These are phyloP conservation scores for Ceratobasidium sp. DNA, from an alignment of 1,284 basidiomycete genomes.

Conservation along the genomic window DNA sequence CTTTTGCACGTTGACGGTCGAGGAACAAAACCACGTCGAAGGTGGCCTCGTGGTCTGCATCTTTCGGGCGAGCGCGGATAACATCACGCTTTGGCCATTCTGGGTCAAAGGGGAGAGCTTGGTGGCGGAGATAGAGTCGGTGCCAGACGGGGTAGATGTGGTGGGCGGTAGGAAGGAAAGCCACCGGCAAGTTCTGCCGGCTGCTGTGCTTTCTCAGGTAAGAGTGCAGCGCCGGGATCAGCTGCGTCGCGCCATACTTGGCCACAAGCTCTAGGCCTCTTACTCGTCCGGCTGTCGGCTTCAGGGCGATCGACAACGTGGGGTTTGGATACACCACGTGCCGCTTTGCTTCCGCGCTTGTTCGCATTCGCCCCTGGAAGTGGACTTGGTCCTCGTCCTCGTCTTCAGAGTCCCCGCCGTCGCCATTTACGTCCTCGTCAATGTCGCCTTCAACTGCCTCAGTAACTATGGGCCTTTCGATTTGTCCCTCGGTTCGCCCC, in stretches of 20 bases:
- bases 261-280: neutral
- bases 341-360: too few relatives aligned
- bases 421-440: neutral
- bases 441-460: too few relatives aligned
- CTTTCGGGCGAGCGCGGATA: neutral
- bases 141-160: conserved; percentile 16
- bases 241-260: neutral
- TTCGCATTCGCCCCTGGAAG: neutral
- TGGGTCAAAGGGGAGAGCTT: neutral
- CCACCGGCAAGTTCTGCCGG: neutral
- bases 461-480: too few relatives aligned
- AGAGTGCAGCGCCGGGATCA: neutral
- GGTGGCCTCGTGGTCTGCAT: conserved; percentile 48
- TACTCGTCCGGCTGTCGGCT: neutral
- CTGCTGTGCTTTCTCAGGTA: neutral
- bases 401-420: neutral
- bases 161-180: neutral
- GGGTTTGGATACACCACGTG: conserved; percentile 11
- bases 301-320: neutral
- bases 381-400: neutral
- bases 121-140: conserved; percentile 9
- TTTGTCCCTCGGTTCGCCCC: too few relatives aligned
- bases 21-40: conserved; percentile 10
- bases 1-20: neutral
- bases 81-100: conserved; percentile 16